phyloP scores from a whole-genome alignment of 2,329 filamentous ascomycete genomes.

The Leptographium procerum region DNA sequence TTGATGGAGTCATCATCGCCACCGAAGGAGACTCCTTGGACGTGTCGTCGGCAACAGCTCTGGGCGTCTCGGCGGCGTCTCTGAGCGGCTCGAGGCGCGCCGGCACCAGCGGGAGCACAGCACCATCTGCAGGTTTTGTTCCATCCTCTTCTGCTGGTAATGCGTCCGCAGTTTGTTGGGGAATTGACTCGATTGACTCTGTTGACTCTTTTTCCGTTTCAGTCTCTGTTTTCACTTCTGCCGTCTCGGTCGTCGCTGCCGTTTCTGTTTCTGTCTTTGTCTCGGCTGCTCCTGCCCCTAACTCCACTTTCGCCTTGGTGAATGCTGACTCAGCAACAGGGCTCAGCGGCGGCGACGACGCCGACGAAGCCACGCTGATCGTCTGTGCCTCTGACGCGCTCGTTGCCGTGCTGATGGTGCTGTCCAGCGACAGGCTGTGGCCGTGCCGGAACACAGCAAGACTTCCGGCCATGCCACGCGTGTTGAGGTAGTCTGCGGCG shows the following conservation, averaged over 20 bases:
- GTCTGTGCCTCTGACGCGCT: not conserved
- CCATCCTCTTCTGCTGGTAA: not conserved
- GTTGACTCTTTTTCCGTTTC: not conserved
- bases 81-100: not conserved
- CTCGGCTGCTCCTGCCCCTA: not conserved
- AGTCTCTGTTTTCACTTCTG: not conserved
- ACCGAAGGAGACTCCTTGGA: not conserved
- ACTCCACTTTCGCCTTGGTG: not conserved
- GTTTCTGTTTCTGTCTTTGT: not conserved
- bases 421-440: not conserved
- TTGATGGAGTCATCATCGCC: not conserved
- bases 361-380: not conserved
- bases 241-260: not conserved
- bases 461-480: not conserved
- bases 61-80: too few relatives aligned
- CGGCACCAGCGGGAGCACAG: not conserved
- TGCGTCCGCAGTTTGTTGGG: not conserved
- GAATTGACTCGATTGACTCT: too few relatives aligned
- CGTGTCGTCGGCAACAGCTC: too few relatives aligned
- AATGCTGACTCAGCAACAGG: not conserved
- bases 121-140: not conserved
- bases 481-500: slow-evolving; percentile 16
- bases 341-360: not conserved
- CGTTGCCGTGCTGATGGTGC: not conserved
- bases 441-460: not conserved